These are phyloP conservation scores for Helicostylum pulchrum DNA, from an alignment of 192 early-diverging fungal genomes.

Conservation along the genomic window DNA sequence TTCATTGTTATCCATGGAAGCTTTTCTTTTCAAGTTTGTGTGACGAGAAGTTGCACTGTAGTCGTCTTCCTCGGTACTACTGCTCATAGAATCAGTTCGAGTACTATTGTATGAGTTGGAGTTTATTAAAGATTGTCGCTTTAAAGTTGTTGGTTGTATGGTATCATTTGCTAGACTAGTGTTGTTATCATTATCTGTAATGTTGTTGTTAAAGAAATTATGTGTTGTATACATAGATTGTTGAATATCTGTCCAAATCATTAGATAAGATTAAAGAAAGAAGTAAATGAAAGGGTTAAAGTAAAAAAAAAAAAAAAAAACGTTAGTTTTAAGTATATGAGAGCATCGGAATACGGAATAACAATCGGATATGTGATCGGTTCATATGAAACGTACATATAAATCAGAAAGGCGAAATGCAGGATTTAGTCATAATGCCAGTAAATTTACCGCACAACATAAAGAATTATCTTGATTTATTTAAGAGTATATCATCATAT, in stretches of 20 bases:
- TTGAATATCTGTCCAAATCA: constrained; percentile 2
- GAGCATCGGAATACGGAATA: background rate
- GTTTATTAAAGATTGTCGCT: no score
- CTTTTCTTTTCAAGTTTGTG: background rate
- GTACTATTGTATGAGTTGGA: background rate
- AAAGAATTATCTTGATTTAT: no score
- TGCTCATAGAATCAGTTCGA: background rate
- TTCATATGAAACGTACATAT: background rate
- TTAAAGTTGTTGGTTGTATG: no score
- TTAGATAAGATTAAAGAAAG: background rate
- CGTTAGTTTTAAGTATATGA: background rate
- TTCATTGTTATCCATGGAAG: background rate
- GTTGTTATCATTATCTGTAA: background rate
- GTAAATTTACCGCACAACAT: no score
- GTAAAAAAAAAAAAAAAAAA: background rate
- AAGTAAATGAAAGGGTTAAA: background rate
- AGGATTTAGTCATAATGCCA: no score
- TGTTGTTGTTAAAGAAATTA: background rate
- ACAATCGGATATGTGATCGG: constrained; percentile 13
- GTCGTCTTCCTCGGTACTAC: background rate
- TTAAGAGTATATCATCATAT: no score
- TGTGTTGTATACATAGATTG: background rate
- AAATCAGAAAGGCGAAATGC: no score
- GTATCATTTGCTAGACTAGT: no score
- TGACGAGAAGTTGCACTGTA: background rate